Evolutionary conservation across 2,329 filamentous ascomycete species (phyloP).

Genomic region (Phoma herbarum): DNA sequence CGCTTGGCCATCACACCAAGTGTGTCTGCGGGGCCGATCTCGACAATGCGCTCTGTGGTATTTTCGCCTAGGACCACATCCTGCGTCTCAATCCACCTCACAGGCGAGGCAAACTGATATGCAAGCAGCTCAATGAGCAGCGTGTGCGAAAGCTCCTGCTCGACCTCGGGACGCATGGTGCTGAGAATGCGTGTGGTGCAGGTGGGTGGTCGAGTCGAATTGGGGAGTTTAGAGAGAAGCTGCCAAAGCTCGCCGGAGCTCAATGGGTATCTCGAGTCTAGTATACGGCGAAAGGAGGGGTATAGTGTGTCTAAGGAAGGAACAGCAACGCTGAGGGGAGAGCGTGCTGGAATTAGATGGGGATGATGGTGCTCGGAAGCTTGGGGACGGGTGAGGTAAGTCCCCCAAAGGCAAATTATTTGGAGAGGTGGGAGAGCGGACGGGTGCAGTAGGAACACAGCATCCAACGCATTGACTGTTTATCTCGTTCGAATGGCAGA

Average conservation of each 20-base stretch:
- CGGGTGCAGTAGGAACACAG: slow-evolving; percentile 31
- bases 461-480: slow-evolving; percentile 46
- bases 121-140: slow-evolving; percentile 97
- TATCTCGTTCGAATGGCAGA: slow-evolving; percentile 40
- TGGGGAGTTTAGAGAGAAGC: slow-evolving; percentile 15
- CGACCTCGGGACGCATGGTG: slow-evolving; percentile 95
- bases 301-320: slow-evolving; percentile 29
- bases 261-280: slow-evolving; percentile 38
- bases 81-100: slow-evolving; percentile 99
- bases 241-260: slow-evolving; percentile 37
- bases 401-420: slow-evolving; percentile 22
- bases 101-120: slow-evolving; percentile 98
- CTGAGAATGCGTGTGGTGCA: slow-evolving; percentile 34
- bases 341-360: slow-evolving; percentile 21
- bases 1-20: slow-evolving; percentile 97
- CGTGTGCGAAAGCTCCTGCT: slow-evolving; percentile 98
- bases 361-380: slow-evolving; percentile 18
- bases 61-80: slow-evolving; percentile 99
- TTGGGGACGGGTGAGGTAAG: slow-evolving; percentile 28
- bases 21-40: slow-evolving; percentile 96
- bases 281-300: slow-evolving; percentile 33
- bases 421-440: slow-evolving; percentile 24
- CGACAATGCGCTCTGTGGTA: slow-evolving; percentile 94
- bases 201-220: slow-evolving; percentile 17
- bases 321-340: slow-evolving; percentile 25